Evolutionary conservation across 192 early-diverging fungal species (phyloP).

Genomic region (Thamnidium elegans): DNA sequence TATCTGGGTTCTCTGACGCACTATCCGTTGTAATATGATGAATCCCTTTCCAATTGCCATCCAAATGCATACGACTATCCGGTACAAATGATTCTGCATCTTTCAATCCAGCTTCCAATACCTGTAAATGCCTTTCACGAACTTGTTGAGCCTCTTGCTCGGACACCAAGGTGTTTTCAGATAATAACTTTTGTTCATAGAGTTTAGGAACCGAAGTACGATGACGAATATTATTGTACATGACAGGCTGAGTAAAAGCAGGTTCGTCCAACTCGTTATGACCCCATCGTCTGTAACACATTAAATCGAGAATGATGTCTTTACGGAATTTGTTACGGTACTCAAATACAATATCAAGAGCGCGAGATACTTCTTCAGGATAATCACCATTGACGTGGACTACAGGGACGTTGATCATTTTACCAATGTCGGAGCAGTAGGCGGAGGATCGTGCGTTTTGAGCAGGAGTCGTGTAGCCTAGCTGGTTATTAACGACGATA

Average conservation of each 20-base stretch:
- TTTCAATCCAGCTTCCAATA: slow-evolving; percentile 60
- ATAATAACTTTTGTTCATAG: slow-evolving; percentile 79
- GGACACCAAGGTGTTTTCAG: slow-evolving; percentile 44
- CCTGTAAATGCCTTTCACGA: slow-evolving; percentile 55
- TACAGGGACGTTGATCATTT: slow-evolving; percentile 94
- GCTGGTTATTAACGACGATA: slow-evolving; percentile 97
- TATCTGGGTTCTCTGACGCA: slow-evolving; percentile 24
- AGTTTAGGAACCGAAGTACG: slow-evolving; percentile 80
- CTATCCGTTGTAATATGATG: slow-evolving; percentile 47
- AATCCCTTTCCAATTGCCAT: slow-evolving; percentile 82
- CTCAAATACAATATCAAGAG: slow-evolving; percentile 80
- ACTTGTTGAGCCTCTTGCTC: slow-evolving; percentile 50
- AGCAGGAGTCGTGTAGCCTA: slow-evolving; percentile 95
- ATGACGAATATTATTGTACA: slow-evolving; percentile 92
- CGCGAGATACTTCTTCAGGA: slow-evolving; percentile 89
- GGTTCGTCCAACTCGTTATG: slow-evolving; percentile 99
- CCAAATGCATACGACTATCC: slow-evolving; percentile 52
- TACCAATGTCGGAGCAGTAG: slow-evolving; percentile 93
- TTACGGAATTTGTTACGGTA: slow-evolving; percentile 93
- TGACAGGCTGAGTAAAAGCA: slow-evolving; percentile 92
- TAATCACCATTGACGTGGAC: slow-evolving; percentile 96
- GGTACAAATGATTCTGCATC: slow-evolving; percentile 60
- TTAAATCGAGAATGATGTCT: slow-evolving; percentile 93
- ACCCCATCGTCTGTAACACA: slow-evolving; percentile 94
- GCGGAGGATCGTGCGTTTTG: slow-evolving; percentile 89